Evolutionary conservation across 306 rosid species (phyloP).

Genomic region (Lupinus albus): DNA sequence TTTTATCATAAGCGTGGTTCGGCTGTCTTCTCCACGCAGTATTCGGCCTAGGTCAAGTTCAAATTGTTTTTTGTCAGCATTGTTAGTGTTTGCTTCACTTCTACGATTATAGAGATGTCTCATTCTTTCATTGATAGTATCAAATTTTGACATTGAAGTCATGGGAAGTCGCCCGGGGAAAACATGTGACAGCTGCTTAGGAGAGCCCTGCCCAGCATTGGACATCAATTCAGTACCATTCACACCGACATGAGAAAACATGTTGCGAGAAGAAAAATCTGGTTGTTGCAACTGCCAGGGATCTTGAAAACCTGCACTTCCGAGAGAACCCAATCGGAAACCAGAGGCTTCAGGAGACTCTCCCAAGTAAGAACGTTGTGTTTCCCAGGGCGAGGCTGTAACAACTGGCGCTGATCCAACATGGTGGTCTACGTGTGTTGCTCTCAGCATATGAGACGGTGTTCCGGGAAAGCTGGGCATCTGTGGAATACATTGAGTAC

Average conservation of each 20-base stretch:
- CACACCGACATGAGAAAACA: slow-evolving; percentile 69
- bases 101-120: slow-evolving; percentile 72
- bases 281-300: slow-evolving; percentile 68
- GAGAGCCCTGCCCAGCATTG: slow-evolving; percentile 61
- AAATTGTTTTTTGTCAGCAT: slow-evolving; percentile 70
- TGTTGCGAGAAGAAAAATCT: slow-evolving; percentile 58
- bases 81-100: slow-evolving; percentile 66
- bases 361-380: slow-evolving; percentile 59
- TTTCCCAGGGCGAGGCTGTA: slow-evolving; percentile 77
- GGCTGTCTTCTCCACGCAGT: slow-evolving; percentile 64
- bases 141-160: slow-evolving; percentile 66
- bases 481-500: slow-evolving; percentile 60
- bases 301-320: slow-evolving; percentile 64
- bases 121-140: slow-evolving; percentile 67
- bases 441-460: slow-evolving; percentile 59
- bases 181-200: slow-evolving; percentile 61
- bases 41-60: slow-evolving; percentile 80
- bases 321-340: slow-evolving; percentile 69
- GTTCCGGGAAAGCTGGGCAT: slow-evolving; percentile 65
- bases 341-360: slow-evolving; percentile 76
- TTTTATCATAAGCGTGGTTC: slow-evolving; percentile 86
- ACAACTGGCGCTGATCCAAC: slow-evolving; percentile 85
- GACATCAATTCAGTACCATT: slow-evolving; percentile 59
- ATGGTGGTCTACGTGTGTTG: slow-evolving; percentile 62
- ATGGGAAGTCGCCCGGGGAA: slow-evolving; percentile 70